A percentile compares a stretch with the other conserved stretches of the same genome.
Conservation (phyloP, 129 eudicot genomes). For the Pseudognaphalium luteoalbum region DNA sequence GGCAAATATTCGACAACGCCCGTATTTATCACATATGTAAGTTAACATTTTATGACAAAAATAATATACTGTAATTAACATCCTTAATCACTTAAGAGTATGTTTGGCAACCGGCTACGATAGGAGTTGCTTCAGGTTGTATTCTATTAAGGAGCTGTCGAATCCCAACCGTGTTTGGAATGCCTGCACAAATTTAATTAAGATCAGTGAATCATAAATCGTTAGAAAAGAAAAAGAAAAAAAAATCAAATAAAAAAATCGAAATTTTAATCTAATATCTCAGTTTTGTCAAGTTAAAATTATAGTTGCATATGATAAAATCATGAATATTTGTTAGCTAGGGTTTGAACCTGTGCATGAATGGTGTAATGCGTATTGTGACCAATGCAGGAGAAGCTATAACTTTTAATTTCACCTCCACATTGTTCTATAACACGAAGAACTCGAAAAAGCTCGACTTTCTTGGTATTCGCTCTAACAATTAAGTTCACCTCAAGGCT, state of each 20-base stretch:
- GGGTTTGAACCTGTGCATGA: constrained; percentile 21
- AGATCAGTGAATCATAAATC: background rate
- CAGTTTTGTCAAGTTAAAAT: too few relatives aligned
- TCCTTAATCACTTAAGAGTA: too few relatives aligned
- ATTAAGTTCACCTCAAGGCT: constrained; percentile 15
- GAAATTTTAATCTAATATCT: too few relatives aligned
- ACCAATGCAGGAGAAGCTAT: constrained; percentile 7
- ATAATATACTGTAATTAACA: too few relatives aligned
- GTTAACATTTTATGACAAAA: too few relatives aligned
- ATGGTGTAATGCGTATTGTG: constrained; percentile 13
- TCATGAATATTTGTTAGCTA: background rate
- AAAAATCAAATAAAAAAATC: too few relatives aligned
- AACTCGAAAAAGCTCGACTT: background rate
- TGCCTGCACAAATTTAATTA: background rate
- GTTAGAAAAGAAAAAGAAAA: too few relatives aligned
- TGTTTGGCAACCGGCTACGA: too few relatives aligned
- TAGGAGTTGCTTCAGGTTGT: background rate
- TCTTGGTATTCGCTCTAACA: constrained; percentile 5
- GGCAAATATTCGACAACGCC: too few relatives aligned
- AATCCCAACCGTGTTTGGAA: background rate
- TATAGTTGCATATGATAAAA: too few relatives aligned
- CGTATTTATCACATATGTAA: too few relatives aligned
- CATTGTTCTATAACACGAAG: constrained; percentile 21
- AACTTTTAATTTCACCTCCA: constrained; percentile 16
- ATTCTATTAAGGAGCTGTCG: background rate